phyloP scores from a whole-genome alignment of 495 filamentous ascomycete genomes.

The Penicillium steckii region DNA sequence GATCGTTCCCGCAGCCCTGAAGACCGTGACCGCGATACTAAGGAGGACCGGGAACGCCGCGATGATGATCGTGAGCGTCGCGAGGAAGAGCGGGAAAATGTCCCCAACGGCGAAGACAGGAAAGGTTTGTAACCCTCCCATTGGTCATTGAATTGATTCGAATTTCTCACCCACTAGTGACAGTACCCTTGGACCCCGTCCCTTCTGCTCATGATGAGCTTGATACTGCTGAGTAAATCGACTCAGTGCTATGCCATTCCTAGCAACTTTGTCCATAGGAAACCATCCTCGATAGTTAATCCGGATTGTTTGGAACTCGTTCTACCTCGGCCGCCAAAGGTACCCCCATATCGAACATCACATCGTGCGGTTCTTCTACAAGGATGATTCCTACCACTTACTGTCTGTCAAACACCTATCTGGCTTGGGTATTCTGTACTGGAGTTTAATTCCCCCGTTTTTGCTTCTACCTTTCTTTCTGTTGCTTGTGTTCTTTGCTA shows the following conservation, averaged over 20 bases:
- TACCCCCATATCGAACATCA: background rate
- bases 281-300: background rate
- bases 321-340: background rate
- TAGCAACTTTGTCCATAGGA: background rate
- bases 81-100: slow-evolving; percentile 52
- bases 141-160: too few relatives aligned
- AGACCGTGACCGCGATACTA: slow-evolving; percentile 65
- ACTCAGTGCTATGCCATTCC: slow-evolving; percentile 14
- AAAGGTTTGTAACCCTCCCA: slow-evolving; percentile 67
- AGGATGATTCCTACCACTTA: slow-evolving; percentile 2
- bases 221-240: slow-evolving; percentile 86
- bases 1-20: slow-evolving; percentile 61
- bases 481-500: background rate
- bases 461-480: background rate
- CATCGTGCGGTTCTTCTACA: background rate
- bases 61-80: slow-evolving; percentile 64
- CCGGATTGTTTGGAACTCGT: background rate
- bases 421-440: slow-evolving; percentile 2
- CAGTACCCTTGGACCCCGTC: slow-evolving; percentile 67
- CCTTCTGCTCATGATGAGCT: slow-evolving; percentile 91
- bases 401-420: background rate
- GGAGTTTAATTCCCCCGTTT: background rate
- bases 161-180: slow-evolving; percentile 12
- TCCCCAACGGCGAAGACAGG: slow-evolving; percentile 63
- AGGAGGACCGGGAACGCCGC: slow-evolving; percentile 64